Conservation (phyloP, 768 basidiomycete genomes). For the Piloderma croceum region DNA sequence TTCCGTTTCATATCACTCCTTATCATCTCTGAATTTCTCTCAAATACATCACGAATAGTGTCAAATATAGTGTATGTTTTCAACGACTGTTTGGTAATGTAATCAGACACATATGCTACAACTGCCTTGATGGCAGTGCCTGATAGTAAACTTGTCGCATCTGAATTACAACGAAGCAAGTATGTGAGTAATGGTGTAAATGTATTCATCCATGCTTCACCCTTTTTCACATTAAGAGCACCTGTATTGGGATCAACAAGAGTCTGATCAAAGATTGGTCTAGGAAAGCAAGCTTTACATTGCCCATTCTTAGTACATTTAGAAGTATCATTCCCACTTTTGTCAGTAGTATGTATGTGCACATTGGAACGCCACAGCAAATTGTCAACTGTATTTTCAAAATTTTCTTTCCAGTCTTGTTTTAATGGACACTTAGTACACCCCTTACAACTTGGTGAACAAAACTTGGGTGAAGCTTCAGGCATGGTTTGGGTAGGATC, state of each 20-base stretch:
- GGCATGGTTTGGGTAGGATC: not conserved
- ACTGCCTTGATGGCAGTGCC: conserved; percentile 32
- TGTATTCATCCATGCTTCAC: conserved; percentile 30
- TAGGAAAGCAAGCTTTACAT: conserved; percentile 32
- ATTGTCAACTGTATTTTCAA: conserved; percentile 19
- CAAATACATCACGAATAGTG: conserved; percentile 17
- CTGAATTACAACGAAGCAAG: conserved; percentile 30
- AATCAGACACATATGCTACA: conserved; percentile 31
- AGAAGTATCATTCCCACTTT: conserved; percentile 12
- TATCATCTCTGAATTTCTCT: conserved; percentile 18
- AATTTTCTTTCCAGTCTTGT: conserved; percentile 15
- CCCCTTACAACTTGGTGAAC: not conserved
- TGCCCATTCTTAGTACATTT: conserved; percentile 21
- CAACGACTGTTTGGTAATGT: conserved; percentile 29
- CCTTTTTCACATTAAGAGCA: conserved; percentile 23
- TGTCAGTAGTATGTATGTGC: conserved; percentile 20
- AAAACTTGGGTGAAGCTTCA: not conserved
- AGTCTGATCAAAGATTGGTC: conserved; percentile 14
- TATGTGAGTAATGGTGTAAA: conserved; percentile 24
- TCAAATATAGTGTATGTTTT: conserved; percentile 32
- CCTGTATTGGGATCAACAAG: conserved; percentile 23
- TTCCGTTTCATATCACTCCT: not conserved
- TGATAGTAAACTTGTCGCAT: conserved; percentile 27
- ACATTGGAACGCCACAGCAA: conserved; percentile 23
- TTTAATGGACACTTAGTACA: conserved; percentile 5